Percentiles rank a stretch among this genome's conserved stretches.
Evolutionary conservation across 2,329 filamentous ascomycete genomes (phyloP).

Genomic region (Colletotrichum sidae): DNA sequence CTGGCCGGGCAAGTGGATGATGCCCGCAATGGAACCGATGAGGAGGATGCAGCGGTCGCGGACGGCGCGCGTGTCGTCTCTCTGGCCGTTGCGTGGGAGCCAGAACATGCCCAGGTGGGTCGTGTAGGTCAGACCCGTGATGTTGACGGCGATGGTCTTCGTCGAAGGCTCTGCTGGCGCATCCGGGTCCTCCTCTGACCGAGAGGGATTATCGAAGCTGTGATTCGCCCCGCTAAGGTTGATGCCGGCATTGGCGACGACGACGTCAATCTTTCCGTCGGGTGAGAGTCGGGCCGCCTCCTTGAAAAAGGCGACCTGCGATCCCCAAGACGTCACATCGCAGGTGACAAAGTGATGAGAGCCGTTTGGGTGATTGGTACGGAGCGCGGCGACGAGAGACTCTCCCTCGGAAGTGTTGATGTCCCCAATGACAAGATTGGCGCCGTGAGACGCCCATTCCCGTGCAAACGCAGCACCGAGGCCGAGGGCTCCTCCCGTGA

Average conservation of each 20-base stretch:
- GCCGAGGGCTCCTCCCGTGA: constrained; percentile 74
- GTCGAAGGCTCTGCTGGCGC: constrained; percentile 60
- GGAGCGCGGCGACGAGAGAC: constrained; percentile 64
- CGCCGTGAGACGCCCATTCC: constrained; percentile 66
- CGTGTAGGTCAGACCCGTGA: constrained; percentile 74
- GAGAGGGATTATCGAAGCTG: constrained; percentile 59
- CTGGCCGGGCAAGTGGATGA: constrained; percentile 57
- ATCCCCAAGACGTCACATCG: constrained; percentile 74
- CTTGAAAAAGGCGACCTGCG: constrained; percentile 73
- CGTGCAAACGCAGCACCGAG: constrained; percentile 67
- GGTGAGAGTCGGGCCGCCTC: constrained; percentile 65
- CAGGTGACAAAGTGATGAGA: constrained; percentile 63
- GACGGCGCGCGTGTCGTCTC: constrained; percentile 11
- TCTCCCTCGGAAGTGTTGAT: constrained; percentile 66
- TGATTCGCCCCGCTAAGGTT: constrained; percentile 46
- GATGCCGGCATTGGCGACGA: constrained; percentile 76
- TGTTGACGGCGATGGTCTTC: constrained; percentile 69
- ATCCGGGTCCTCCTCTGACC: constrained; percentile 53
- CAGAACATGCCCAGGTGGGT: constrained; percentile 72
- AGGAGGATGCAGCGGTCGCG: constrained; percentile 72
- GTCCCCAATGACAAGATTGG: constrained; percentile 73
- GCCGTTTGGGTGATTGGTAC: constrained; percentile 50
- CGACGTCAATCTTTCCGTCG: constrained; percentile 68
- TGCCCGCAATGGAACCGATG: constrained; percentile 70
- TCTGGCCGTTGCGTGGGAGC: constrained; percentile 57